Conservation (phyloP, 140 eudicot genomes). For the Anethum foeniculum region DNA sequence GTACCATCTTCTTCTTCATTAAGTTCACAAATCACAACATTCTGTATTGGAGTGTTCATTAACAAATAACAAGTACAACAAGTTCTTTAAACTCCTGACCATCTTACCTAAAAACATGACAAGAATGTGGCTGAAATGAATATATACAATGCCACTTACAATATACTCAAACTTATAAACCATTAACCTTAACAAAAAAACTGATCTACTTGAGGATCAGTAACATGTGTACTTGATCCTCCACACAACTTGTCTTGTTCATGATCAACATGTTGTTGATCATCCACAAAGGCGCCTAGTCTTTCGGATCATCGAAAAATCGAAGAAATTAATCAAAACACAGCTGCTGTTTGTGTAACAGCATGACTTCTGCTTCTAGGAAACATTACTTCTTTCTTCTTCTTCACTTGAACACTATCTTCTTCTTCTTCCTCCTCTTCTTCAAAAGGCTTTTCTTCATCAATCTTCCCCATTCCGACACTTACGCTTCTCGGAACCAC, state of each 20-base stretch:
- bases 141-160: not conserved
- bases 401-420: not conserved
- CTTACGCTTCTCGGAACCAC: conserved; percentile 4
- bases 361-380: conserved; percentile 12
- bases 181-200: not conserved
- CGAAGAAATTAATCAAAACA: conserved; percentile 2
- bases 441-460: conserved; percentile 12
- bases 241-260: not conserved
- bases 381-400: conserved; percentile 2
- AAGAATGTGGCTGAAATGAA: not conserved
- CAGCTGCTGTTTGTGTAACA: not conserved
- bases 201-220: not conserved
- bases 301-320: not conserved
- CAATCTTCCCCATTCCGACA: conserved; percentile 15
- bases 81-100: not conserved
- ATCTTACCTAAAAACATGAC: not conserved
- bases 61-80: not conserved
- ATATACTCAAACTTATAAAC: not conserved
- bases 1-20: no score
- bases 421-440: conserved; percentile 14
- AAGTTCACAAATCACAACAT: not conserved
- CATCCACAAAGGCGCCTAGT: not conserved
- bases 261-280: not conserved
- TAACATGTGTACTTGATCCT: not conserved
- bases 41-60: not conserved